Percentiles rank a stretch among this genome's conserved stretches.
Evolutionary conservation across 2,329 filamentous ascomycete genomes (phyloP).

Genomic region (Pseudogymnoascus sp.): DNA sequence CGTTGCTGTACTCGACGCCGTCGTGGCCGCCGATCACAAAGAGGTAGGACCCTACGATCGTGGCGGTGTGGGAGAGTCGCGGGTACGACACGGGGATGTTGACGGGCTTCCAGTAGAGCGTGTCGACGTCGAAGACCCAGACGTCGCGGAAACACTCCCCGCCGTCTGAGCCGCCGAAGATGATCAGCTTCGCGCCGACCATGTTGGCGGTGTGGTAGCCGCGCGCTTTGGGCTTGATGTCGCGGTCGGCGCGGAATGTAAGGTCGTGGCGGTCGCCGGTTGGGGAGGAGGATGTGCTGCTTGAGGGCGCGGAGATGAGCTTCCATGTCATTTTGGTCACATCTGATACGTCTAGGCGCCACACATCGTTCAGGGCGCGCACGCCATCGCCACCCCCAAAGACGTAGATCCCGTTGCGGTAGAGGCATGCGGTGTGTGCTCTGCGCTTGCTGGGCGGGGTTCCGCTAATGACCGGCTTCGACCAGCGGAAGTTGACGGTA

Average conservation of each 20-base stretch:
- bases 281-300: conserved; percentile 15
- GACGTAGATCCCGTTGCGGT: conserved; percentile 63
- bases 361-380: conserved; percentile 62
- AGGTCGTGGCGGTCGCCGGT: conserved; percentile 15
- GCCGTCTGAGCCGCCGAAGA: conserved; percentile 61
- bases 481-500: conserved; percentile 60
- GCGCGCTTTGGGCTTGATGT: conserved; percentile 49
- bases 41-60: conserved; percentile 60
- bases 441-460: conserved; percentile 50
- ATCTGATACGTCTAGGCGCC: conserved; percentile 62
- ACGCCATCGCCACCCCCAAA: conserved; percentile 64
- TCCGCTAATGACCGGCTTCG: conserved; percentile 47
- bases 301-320: conserved; percentile 39
- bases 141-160: conserved; percentile 66
- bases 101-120: conserved; percentile 49
- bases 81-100: conserved; percentile 50
- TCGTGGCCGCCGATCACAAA: conserved; percentile 65
- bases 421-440: conserved; percentile 62
- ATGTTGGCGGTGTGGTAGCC: conserved; percentile 68
- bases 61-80: conserved; percentile 59
- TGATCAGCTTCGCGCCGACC: conserved; percentile 63
- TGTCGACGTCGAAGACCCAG: conserved; percentile 63
- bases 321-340: conserved; percentile 57
- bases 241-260: conserved; percentile 16
- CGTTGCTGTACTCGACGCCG: conserved; percentile 60